Evolutionary conservation across 1,284 basidiomycete genomes (phyloP).

Genomic region (Ustilago hordei): DNA sequence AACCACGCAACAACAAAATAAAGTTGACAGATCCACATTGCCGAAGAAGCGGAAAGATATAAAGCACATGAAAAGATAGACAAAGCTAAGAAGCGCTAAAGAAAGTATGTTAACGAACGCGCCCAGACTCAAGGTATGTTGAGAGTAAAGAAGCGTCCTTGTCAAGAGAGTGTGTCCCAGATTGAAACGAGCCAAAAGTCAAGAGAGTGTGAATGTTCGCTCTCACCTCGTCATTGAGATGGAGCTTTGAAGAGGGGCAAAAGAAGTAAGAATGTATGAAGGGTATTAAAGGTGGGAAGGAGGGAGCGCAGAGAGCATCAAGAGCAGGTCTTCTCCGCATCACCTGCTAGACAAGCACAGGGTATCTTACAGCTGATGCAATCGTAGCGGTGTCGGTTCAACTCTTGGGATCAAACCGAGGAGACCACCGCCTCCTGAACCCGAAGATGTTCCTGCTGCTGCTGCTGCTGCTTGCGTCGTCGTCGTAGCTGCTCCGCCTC

Average conservation of each 20-base stretch:
- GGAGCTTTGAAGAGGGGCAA: not conserved
- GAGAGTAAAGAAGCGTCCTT: not conserved
- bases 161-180: constrained; percentile 3
- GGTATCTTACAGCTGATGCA: constrained; percentile 9
- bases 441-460: not conserved
- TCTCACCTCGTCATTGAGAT: not conserved
- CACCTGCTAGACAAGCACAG: not conserved
- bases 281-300: not conserved
- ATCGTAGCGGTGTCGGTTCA: not conserved
- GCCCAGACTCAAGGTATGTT: not conserved
- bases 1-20: too few relatives aligned
- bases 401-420: constrained; percentile 1
- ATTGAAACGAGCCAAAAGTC: constrained; percentile 1
- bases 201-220: constrained; percentile 2
- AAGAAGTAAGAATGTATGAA: not conserved
- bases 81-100: constrained; percentile 1
- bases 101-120: not conserved
- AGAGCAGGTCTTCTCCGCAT: constrained; percentile 10
- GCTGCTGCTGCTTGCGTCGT: not conserved
- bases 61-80: not conserved
- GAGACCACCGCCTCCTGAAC: not conserved
- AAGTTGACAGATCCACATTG: not conserved
- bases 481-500: not conserved
- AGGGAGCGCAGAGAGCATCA: not conserved
- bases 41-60: not conserved